Conservation (phyloP, 176 grass and related monocot species). For the Oryza meyeriana region DNA sequence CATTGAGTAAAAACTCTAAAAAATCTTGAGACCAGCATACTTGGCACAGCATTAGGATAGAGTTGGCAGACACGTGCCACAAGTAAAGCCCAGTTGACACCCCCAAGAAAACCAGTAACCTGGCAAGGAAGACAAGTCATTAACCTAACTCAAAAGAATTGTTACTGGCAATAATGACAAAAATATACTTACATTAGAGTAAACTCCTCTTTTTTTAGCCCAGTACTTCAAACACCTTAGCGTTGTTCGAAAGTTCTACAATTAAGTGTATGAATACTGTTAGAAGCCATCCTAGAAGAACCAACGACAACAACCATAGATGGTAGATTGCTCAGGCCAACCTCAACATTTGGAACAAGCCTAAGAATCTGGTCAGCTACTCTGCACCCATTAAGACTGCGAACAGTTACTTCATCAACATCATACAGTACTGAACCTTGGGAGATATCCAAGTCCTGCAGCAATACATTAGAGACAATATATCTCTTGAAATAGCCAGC, state of each 20-base stretch:
- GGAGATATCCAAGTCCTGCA: slow-evolving; percentile 92
- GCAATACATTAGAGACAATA: slow-evolving; percentile 23
- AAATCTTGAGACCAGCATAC: slow-evolving; percentile 90
- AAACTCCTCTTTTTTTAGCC: slow-evolving; percentile 88
- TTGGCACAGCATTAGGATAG: slow-evolving; percentile 91
- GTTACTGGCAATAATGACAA: background rate
- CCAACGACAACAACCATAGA: background rate
- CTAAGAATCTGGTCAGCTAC: slow-evolving; percentile 94
- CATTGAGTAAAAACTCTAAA: slow-evolving; percentile 93
- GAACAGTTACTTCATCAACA: slow-evolving; percentile 84
- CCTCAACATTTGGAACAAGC: slow-evolving; percentile 90
- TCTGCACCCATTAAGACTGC: slow-evolving; percentile 97
- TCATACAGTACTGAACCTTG: slow-evolving; percentile 80
- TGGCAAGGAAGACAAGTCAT: slow-evolving; percentile 16
- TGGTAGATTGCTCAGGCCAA: slow-evolving; percentile 29
- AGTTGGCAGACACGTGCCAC: slow-evolving; percentile 88
- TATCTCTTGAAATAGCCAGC: slow-evolving; percentile 21
- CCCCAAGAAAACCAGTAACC: slow-evolving; percentile 97
- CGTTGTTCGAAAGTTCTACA: slow-evolving; percentile 80
- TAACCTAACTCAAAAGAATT: background rate
- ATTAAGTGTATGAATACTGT: slow-evolving; percentile 2
- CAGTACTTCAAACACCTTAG: slow-evolving; percentile 91
- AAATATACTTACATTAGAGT: slow-evolving; percentile 77
- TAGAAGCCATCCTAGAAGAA: slow-evolving; percentile 17
- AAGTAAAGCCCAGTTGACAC: slow-evolving; percentile 94